Percentiles rank a stretch among this genome's conserved stretches.
Evolutionary conservation across 495 filamentous ascomycete species (phyloP).

Genomic region (Bathelium albidoporum): DNA sequence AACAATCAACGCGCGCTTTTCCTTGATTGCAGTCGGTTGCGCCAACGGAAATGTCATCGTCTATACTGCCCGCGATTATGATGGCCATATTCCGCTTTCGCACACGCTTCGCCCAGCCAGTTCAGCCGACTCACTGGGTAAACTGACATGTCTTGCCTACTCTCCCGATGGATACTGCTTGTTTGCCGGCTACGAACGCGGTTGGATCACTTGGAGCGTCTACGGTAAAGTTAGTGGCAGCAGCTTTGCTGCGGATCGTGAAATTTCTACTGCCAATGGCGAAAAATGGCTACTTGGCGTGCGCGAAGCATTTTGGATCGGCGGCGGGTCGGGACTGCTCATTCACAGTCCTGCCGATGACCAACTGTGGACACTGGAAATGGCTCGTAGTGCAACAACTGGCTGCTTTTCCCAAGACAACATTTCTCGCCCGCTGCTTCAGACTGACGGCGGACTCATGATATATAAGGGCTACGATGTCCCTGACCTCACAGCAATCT

Average conservation of each 20-base stretch:
- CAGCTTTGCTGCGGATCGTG: conserved; percentile 62
- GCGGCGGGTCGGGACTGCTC: conserved; percentile 76
- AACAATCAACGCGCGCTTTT: conserved; percentile 88
- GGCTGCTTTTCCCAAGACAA: conserved; percentile 87
- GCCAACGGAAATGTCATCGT: conserved; percentile 68
- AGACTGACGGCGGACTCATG: conserved; percentile 74
- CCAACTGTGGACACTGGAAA: conserved; percentile 78
- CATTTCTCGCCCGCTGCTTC: conserved; percentile 75
- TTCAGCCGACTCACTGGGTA: conserved; percentile 53
- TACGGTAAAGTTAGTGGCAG: conserved; percentile 80
- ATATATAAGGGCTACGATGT: conserved; percentile 89
- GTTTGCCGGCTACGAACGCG: conserved; percentile 84
- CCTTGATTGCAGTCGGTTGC: conserved; percentile 80
- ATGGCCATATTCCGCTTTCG: conserved; percentile 84
- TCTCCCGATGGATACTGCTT: conserved; percentile 95
- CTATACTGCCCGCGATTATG: conserved; percentile 86
- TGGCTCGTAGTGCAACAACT: conserved; percentile 81
- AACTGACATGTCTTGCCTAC: conserved; percentile 66
- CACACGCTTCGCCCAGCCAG: conserved; percentile 61
- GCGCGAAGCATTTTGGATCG: conserved; percentile 69
- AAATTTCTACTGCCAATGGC: conserved; percentile 50
- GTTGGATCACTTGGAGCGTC: conserved; percentile 95
- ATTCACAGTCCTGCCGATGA: conserved; percentile 58
- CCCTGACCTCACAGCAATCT: conserved; percentile 79
- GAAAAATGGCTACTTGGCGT: conserved; percentile 78